Conservation (phyloP, 768 basidiomycete species). For the Leccinum broughii region DNA sequence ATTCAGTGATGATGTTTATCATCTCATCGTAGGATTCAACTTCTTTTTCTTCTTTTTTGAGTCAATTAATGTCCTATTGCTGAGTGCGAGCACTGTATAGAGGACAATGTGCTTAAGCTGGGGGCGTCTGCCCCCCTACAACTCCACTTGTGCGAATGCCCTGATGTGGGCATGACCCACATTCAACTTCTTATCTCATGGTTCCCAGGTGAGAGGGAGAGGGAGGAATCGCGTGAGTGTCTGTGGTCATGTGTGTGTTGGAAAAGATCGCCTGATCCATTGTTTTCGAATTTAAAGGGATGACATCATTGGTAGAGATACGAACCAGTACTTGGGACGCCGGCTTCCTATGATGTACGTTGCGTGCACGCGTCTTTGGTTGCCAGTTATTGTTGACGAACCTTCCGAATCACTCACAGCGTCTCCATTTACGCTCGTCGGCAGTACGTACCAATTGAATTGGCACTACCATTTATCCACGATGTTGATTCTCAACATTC, state of each 20-base stretch:
- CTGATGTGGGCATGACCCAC: no score
- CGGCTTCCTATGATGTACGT: constrained; percentile 69
- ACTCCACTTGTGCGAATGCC: no score
- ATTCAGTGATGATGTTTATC: not conserved
- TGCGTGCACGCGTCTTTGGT: not conserved
- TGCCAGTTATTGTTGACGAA: not conserved
- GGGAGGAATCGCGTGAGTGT: constrained; percentile 46
- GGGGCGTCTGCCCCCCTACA: no score
- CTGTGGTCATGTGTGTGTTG: constrained; percentile 9
- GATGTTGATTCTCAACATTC: constrained; percentile 37
- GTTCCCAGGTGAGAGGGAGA: constrained; percentile 59
- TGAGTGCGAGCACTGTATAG: no score
- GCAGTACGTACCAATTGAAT: constrained; percentile 16
- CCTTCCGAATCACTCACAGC: constrained; percentile 4
- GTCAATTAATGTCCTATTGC: no score
- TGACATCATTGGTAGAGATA: constrained; percentile 67
- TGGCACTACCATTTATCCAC: not conserved
- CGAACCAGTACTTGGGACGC: constrained; percentile 77
- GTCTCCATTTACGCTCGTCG: constrained; percentile 29
- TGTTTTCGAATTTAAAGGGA: constrained; percentile 40
- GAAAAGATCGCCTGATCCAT: not conserved
- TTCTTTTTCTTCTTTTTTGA: constrained; percentile 42
- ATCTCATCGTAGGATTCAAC: constrained; percentile 55
- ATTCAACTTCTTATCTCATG: constrained; percentile 79
- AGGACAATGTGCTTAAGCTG: no score